A percentile compares a stretch with the other conserved stretches of the same genome.
Conservation (phyloP, 805 yeast genomes). For the Yarrowia osloensis region DNA sequence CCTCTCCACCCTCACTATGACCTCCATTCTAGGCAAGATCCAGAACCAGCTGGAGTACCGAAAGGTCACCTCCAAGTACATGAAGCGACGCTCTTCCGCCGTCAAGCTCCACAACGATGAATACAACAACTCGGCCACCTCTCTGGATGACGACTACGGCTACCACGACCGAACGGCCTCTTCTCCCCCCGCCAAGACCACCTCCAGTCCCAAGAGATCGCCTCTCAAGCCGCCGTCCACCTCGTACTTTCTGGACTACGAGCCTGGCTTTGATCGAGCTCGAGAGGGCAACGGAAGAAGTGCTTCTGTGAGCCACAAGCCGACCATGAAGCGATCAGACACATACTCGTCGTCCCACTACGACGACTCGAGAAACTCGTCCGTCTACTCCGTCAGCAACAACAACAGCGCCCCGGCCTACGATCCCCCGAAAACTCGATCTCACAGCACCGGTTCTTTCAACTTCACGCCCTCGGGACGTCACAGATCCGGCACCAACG, state of each 20-base stretch:
- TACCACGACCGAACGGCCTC: conserved; percentile 34
- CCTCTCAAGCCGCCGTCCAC: conserved; percentile 16
- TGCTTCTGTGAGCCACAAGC: neutral
- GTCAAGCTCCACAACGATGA: conserved; percentile 33
- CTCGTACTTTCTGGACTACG: conserved; percentile 8
- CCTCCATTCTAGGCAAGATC: conserved; percentile 34
- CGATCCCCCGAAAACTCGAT: neutral
- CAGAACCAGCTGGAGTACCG: conserved; percentile 38
- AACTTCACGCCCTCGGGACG: neutral
- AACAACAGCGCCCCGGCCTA: neutral
- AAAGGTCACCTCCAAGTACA: conserved; percentile 37
- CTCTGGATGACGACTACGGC: conserved; percentile 36
- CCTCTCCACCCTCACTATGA: neutral
- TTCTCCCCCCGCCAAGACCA: neutral
- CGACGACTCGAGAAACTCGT: neutral
- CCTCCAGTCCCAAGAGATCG: conserved; percentile 26
- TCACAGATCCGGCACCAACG: conserved; percentile 32
- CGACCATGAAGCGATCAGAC: neutral
- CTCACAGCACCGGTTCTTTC: neutral
- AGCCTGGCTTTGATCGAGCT: conserved; percentile 10
- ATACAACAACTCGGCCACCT: conserved; percentile 21
- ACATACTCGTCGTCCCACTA: conserved; percentile 6
- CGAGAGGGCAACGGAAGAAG: neutral
- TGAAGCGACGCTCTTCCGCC: conserved; percentile 38
- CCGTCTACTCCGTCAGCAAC: neutral